Percentiles rank a stretch among this genome's conserved stretches.
These are phyloP conservation scores for Setomelanomma holmii DNA, from an alignment of 2,329 filamentous ascomycete species.

Conservation along the genomic window DNA sequence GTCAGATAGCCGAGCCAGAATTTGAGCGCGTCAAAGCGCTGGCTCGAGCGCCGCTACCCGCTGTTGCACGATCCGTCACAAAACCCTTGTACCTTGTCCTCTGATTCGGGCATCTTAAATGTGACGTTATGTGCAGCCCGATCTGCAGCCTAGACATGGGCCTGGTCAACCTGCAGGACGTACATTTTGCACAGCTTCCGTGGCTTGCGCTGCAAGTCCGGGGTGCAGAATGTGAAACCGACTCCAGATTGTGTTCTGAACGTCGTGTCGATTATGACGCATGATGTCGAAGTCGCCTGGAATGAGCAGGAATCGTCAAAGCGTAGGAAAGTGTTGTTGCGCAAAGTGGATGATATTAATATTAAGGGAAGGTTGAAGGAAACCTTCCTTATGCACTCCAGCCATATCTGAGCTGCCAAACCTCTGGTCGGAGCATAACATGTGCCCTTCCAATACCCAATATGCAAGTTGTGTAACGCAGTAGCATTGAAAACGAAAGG, in stretches of 20 bases:
- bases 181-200: background rate
- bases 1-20: constrained; percentile 7
- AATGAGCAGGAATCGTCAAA: background rate
- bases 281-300: background rate
- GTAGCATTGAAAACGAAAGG: constrained; percentile 11
- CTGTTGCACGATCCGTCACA: constrained; percentile 23
- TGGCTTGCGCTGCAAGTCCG: constrained; percentile 9
- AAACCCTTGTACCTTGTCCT: constrained; percentile 25
- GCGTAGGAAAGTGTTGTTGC: background rate
- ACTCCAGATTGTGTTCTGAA: background rate
- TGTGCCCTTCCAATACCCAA: constrained; percentile 22
- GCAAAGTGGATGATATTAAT: constrained; percentile 31
- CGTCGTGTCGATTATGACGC: background rate
- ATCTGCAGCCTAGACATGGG: constrained; percentile 5
- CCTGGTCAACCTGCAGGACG: background rate
- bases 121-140: constrained; percentile 10
- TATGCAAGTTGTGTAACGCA: constrained; percentile 23
- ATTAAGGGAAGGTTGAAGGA: constrained; percentile 32
- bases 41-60: constrained; percentile 7
- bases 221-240: constrained; percentile 22
- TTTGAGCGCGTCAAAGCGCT: constrained; percentile 10
- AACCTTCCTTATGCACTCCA: constrained; percentile 20
- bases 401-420: constrained; percentile 12
- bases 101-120: constrained; percentile 1
- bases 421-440: constrained; percentile 11